These are phyloP conservation scores for Penicillium crystallinum DNA, from an alignment of 495 filamentous ascomycete genomes.

Conservation along the genomic window DNA sequence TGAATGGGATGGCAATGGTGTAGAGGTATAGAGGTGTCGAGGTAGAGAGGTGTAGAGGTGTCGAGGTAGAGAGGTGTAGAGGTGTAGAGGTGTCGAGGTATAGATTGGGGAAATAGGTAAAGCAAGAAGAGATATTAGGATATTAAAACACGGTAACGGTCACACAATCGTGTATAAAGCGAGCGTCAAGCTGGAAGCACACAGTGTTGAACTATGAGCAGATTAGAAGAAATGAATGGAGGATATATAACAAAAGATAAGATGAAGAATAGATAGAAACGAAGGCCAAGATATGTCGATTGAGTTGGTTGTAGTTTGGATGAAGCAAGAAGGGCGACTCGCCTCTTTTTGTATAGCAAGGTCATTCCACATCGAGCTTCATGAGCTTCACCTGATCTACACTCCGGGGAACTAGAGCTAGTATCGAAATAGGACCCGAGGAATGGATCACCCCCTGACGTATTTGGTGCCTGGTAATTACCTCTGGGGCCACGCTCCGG, in stretches of 20 bases:
- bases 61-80: constrained; percentile 1
- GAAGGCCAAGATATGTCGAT: not conserved
- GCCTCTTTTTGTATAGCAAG: constrained; percentile 25
- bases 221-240: constrained; percentile 12
- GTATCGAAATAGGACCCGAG: constrained; percentile 8
- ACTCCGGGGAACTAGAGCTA: constrained; percentile 22
- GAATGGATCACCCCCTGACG: constrained; percentile 29
- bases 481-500: not conserved
- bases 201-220: constrained; percentile 27
- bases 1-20: constrained; percentile 7
- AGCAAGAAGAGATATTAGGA: not conserved
- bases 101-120: constrained; percentile 2
- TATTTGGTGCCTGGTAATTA: constrained; percentile 27
- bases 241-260: constrained; percentile 16
- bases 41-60: not conserved
- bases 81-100: not conserved
- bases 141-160: constrained; percentile 1
- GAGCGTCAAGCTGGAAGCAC: constrained; percentile 8
- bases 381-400: constrained; percentile 27
- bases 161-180: not conserved
- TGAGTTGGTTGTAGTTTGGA: constrained; percentile 4
- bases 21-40: constrained; percentile 1
- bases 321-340: constrained; percentile 13
- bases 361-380: constrained; percentile 24
- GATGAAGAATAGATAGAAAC: constrained; percentile 1